Conservation (phyloP, 176 grass and related monocot species). For the Ensete ventricosum region DNA sequence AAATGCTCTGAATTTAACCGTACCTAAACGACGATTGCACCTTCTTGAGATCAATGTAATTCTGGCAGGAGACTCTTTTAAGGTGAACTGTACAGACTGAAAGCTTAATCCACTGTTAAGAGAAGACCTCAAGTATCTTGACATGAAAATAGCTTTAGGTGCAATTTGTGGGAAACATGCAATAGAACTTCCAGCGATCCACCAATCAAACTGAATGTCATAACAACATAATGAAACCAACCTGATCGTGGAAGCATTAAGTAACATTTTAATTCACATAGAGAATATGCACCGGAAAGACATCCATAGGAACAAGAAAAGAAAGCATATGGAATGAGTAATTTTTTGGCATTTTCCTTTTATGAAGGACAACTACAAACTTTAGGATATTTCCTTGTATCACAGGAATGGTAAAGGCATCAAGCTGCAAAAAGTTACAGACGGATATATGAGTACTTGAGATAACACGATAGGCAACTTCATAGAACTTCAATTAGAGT, state of each 20-base stretch:
- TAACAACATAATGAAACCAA: not conserved
- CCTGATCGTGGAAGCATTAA: not conserved
- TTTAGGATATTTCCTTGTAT: slow-evolving; percentile 97
- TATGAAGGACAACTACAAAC: not conserved
- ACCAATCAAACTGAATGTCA: no score
- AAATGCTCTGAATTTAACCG: not conserved
- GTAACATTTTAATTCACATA: not conserved
- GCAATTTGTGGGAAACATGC: not conserved
- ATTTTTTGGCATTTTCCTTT: not conserved
- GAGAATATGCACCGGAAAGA: slow-evolving; percentile 1
- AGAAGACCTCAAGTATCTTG: slow-evolving; percentile 14
- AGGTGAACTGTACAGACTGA: slow-evolving; percentile 50
- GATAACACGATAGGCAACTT: not conserved
- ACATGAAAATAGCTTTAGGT: slow-evolving; percentile 1
- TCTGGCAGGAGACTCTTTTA: slow-evolving; percentile 64
- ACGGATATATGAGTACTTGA: slow-evolving; percentile 5
- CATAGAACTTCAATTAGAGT: slow-evolving; percentile 18
- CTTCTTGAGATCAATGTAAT: slow-evolving; percentile 85
- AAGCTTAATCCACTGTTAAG: slow-evolving; percentile 73
- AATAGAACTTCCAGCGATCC: not conserved
- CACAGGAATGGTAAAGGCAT: slow-evolving; percentile 75
- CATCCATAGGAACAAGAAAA: not conserved
- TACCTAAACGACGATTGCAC: slow-evolving; percentile 97
- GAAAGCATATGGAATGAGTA: not conserved
- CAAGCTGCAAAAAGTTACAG: slow-evolving; percentile 56